phyloP scores from a whole-genome alignment of 495 filamentous ascomycete species.

The Ascobolus immersus region DNA sequence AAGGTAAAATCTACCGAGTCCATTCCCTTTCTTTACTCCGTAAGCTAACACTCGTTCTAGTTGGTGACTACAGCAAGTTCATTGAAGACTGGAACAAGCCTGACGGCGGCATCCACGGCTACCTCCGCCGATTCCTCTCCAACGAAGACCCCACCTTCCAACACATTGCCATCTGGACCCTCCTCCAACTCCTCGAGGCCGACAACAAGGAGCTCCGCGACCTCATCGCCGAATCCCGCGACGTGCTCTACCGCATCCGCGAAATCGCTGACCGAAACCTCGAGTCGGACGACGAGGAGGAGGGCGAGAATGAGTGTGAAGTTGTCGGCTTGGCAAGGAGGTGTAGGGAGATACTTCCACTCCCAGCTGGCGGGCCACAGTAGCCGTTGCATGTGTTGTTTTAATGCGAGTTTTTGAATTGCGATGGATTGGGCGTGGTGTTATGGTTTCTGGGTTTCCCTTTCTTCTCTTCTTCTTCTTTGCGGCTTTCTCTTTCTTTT shows the following conservation, averaged over 20 bases:
- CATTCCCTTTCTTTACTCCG: constrained; percentile 3
- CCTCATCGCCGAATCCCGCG: constrained; percentile 62
- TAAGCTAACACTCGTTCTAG: constrained; percentile 26
- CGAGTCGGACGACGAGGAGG: constrained; percentile 72
- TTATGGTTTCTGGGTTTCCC: too few species aligned
- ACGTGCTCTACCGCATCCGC: constrained; percentile 74
- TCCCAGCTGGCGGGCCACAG: too few species aligned
- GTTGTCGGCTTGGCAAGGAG: constrained; percentile 76
- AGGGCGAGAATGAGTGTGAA: constrained; percentile 61
- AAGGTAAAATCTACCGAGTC: constrained; percentile 34
- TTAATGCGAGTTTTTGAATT: too few species aligned
- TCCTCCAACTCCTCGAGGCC: constrained; percentile 83
- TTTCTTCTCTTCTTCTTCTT: too few species aligned
- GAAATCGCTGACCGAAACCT: constrained; percentile 70
- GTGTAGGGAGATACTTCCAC: constrained; percentile 52
- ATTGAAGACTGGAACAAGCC: constrained; percentile 81
- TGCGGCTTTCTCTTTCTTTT: too few species aligned
- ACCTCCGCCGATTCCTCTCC: constrained; percentile 70
- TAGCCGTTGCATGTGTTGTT: too few species aligned
- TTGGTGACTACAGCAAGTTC: constrained; percentile 90
- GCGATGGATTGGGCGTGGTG: too few species aligned
- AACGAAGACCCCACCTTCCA: constrained; percentile 95
- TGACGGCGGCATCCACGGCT: constrained; percentile 82
- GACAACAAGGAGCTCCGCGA: constrained; percentile 65
- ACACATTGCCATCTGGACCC: constrained; percentile 95